Conservation (phyloP, 176 grass and related monocot species). For the Triticum aestivum region DNA sequence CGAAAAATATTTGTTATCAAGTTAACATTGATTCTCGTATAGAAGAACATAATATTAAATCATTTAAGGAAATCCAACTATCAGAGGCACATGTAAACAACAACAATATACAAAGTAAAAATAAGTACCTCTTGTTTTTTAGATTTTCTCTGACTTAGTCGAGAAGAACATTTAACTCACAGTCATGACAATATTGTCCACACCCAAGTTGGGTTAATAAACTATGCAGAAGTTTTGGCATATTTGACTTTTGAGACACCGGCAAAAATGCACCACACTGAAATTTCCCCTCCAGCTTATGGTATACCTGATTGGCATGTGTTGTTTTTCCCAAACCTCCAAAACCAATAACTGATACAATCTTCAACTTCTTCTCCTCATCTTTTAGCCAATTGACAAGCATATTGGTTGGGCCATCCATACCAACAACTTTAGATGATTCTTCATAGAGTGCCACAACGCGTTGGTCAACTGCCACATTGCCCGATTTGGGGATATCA, state of each 20-base stretch:
- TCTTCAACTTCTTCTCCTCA: neutral
- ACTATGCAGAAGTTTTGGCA: neutral
- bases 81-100: too few species aligned
- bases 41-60: too few species aligned
- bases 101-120: neutral
- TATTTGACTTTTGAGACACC: slow-evolving; percentile 6
- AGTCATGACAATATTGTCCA: neutral
- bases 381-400: too few species aligned
- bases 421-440: too few species aligned
- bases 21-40: too few species aligned
- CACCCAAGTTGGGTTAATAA: neutral
- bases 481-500: neutral
- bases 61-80: too few species aligned
- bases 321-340: slow-evolving; percentile 14
- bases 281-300: neutral
- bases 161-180: slow-evolving; percentile 9
- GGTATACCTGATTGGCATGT: slow-evolving; percentile 11
- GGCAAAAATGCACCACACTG: neutral
- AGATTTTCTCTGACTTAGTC: neutral
- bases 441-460: neutral
- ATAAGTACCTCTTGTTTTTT: slow-evolving; percentile 7
- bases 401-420: too few species aligned
- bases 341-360: neutral
- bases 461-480: neutral
- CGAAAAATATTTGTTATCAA: too few species aligned